These are phyloP conservation scores for Coemansia sp. DNA, from an alignment of 192 early-diverging fungal species.

Conservation along the genomic window DNA sequence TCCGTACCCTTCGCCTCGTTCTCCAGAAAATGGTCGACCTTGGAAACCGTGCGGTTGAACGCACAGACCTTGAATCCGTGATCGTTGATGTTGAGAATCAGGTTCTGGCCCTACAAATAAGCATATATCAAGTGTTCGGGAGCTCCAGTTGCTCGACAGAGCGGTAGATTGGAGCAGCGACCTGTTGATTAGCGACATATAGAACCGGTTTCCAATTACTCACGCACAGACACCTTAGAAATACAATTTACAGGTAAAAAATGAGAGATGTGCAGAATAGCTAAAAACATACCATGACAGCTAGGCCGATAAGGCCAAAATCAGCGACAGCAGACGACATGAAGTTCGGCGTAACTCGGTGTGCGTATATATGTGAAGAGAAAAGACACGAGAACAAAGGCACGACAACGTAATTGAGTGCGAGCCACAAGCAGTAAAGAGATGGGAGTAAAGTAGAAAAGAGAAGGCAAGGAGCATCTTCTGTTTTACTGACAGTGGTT, in stretches of 20 bases:
- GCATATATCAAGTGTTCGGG: not conserved
- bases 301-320: slow-evolving; percentile 98
- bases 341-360: not conserved
- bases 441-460: not conserved
- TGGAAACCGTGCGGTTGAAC: slow-evolving; percentile 93
- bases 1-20: slow-evolving; percentile 98
- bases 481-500: not conserved
- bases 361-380: not conserved
- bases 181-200: not conserved
- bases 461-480: not conserved
- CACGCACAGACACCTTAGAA: not conserved
- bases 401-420: not conserved
- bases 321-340: slow-evolving; percentile 66
- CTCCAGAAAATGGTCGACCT: slow-evolving; percentile 91
- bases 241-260: not conserved
- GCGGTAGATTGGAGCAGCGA: not conserved
- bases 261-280: not conserved
- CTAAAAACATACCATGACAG: slow-evolving; percentile 94
- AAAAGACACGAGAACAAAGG: not conserved
- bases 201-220: not conserved
- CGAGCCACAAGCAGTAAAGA: not conserved
- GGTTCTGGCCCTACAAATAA: slow-evolving; percentile 89
- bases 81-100: slow-evolving; percentile 99
- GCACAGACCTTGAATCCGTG: slow-evolving; percentile 92
- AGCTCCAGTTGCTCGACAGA: not conserved